A percentile compares a stretch with the other conserved stretches of the same genome.
These are phyloP conservation scores for Mycena venus DNA, from an alignment of 768 basidiomycete species.

Conservation along the genomic window DNA sequence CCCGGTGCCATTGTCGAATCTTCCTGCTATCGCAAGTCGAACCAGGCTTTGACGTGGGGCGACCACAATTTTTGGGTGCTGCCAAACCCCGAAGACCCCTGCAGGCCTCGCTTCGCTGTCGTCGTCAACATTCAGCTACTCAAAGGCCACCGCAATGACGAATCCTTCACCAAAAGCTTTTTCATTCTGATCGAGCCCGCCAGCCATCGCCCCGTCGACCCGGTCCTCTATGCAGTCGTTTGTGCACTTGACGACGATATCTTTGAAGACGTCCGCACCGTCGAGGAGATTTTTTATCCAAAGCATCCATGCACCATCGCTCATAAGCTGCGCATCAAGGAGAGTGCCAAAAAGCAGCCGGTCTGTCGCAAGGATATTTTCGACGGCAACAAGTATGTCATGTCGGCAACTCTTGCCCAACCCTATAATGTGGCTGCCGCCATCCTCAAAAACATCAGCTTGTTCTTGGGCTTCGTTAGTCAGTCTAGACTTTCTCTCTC, in stretches of 20 bases:
- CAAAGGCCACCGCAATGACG: background rate
- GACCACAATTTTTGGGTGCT: background rate
- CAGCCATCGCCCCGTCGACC: background rate
- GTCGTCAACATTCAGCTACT: background rate
- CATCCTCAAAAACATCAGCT: too few species aligned
- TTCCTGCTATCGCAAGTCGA: background rate
- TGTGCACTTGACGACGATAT: background rate
- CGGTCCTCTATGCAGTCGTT: background rate
- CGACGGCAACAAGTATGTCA: background rate
- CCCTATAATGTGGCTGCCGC: too few species aligned
- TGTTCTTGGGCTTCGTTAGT: too few species aligned
- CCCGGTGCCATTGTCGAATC: background rate
- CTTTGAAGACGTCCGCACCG: background rate
- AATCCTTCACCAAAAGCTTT: background rate
- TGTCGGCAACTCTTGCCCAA: background rate
- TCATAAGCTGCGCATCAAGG: background rate
- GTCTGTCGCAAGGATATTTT: constrained; percentile 2
- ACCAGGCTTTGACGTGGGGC: background rate
- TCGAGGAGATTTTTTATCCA: background rate
- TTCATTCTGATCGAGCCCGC: background rate
- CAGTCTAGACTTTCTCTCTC: too few species aligned
- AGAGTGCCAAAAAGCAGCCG: background rate
- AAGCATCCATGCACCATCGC: too few species aligned
- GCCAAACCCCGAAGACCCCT: background rate
- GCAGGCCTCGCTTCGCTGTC: background rate